phyloP scores from a whole-genome alignment of 305 asterid species.

The Solanum hybrid region DNA sequence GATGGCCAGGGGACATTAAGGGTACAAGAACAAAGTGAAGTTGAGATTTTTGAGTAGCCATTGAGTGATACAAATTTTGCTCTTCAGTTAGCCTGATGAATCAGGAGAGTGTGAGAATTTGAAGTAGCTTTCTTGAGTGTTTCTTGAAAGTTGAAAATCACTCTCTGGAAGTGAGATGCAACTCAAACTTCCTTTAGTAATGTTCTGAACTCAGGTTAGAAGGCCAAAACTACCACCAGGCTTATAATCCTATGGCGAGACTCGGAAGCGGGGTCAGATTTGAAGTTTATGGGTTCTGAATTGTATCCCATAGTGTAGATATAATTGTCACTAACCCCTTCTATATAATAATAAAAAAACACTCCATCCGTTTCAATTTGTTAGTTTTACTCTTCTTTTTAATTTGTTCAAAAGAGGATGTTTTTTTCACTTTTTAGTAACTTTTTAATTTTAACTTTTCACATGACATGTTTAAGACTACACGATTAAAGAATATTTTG shows the following conservation, averaged over 20 bases:
- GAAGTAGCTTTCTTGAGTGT: not conserved
- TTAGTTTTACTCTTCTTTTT: not conserved
- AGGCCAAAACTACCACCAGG: not conserved
- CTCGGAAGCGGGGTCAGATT: not conserved
- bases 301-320: not conserved
- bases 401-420: not conserved
- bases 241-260: not conserved
- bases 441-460: not conserved
- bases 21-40: constrained; percentile 32
- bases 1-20: constrained; percentile 36
- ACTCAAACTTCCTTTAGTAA: not conserved
- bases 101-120: not conserved
- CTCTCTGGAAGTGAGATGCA: not conserved
- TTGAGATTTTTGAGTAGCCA: constrained; percentile 6
- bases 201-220: not conserved
- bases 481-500: not conserved
- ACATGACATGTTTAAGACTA: not conserved
- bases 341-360: not conserved
- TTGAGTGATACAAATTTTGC: not conserved
- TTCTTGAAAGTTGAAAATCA: not conserved
- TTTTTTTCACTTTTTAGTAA: not conserved
- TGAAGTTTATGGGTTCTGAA: not conserved
- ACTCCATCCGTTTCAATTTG: not conserved
- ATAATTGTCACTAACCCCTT: not conserved
- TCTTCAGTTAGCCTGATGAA: not conserved